Evolutionary conservation across 768 basidiomycete species (phyloP).

Genomic region (Leccinum longicurvipes): DNA sequence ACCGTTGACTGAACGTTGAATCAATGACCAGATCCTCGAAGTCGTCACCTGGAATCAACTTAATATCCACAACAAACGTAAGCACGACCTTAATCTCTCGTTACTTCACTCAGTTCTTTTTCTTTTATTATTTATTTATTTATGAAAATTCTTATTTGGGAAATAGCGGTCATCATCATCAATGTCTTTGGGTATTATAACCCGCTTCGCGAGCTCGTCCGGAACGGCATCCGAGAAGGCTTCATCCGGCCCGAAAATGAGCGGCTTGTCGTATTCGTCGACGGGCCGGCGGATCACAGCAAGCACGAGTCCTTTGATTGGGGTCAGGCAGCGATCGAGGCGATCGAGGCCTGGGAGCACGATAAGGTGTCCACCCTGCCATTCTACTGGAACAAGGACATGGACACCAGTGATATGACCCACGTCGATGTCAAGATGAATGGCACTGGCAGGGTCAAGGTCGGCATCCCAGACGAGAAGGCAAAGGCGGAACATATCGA

Average conservation of each 20-base stretch:
- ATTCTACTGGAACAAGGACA: constrained; percentile 50
- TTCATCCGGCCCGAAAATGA: constrained; percentile 70
- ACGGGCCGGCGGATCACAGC: constrained; percentile 54
- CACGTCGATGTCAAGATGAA: constrained; percentile 2
- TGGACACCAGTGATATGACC: constrained; percentile 33
- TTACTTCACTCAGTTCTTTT: background rate
- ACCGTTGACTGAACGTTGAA: constrained; percentile 1
- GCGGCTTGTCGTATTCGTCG: constrained; percentile 67
- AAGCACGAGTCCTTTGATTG: constrained; percentile 69
- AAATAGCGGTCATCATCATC: constrained; percentile 75
- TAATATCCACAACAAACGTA: constrained; percentile 83
- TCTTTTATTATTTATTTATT: background rate
- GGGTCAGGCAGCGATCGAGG: constrained; percentile 66
- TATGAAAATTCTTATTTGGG: background rate
- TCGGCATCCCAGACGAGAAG: constrained; percentile 1
- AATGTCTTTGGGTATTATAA: constrained; percentile 85
- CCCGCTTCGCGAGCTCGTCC: constrained; percentile 73
- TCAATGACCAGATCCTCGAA: constrained; percentile 64
- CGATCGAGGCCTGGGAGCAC: constrained; percentile 59
- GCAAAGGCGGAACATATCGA: constrained; percentile 19
- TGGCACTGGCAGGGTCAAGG: background rate
- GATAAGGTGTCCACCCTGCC: constrained; percentile 30
- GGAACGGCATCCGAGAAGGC: constrained; percentile 60
- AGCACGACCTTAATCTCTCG: constrained; percentile 20
- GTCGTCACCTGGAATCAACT: constrained; percentile 94